These are phyloP conservation scores for Penicillium taxi DNA, from an alignment of 495 filamentous ascomycete species.

Conservation along the genomic window DNA sequence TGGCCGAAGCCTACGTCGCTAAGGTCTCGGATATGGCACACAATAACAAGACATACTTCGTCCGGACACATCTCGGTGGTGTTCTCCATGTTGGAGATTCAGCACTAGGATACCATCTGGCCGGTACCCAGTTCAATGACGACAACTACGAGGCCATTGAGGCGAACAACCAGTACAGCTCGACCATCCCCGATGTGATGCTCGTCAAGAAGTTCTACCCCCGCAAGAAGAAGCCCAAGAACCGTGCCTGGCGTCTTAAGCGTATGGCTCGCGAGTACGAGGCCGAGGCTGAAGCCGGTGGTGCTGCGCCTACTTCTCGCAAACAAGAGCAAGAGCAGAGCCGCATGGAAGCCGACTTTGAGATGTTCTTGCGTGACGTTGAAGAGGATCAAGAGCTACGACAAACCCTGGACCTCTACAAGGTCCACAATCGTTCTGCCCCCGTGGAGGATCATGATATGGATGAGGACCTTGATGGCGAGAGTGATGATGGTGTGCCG, in stretches of 20 bases:
- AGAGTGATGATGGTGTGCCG: slow-evolving; percentile 58
- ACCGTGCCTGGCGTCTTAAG: slow-evolving; percentile 84
- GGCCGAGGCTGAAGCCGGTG: slow-evolving; percentile 45
- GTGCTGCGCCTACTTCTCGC: slow-evolving; percentile 30
- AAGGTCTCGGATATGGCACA: slow-evolving; percentile 80
- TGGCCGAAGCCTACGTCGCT: slow-evolving; percentile 81
- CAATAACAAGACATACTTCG: slow-evolving; percentile 79
- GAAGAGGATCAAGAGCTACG: slow-evolving; percentile 91
- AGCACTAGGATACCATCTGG: slow-evolving; percentile 83
- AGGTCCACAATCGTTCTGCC: slow-evolving; percentile 49
- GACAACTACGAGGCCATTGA: slow-evolving; percentile 72
- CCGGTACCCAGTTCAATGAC: slow-evolving; percentile 88
- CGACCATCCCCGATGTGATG: slow-evolving; percentile 80
- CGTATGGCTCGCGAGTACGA: slow-evolving; percentile 86
- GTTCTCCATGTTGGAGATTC: slow-evolving; percentile 85
- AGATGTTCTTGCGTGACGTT: slow-evolving; percentile 93
- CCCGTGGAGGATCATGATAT: slow-evolving; percentile 48
- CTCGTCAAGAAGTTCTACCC: slow-evolving; percentile 95
- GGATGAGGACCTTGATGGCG: slow-evolving; percentile 48
- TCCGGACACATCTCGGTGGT: slow-evolving; percentile 80
- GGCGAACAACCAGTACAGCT: slow-evolving; percentile 56
- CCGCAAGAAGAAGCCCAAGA: slow-evolving; percentile 77
- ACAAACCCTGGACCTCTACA: slow-evolving; percentile 77
- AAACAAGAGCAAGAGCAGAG: slow-evolving; percentile 66
- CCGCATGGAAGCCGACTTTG: slow-evolving; percentile 80